Base-by-base conservation (phyloP, 495 filamentous ascomycete species). In the Penicillium egyptiacum region DNA sequence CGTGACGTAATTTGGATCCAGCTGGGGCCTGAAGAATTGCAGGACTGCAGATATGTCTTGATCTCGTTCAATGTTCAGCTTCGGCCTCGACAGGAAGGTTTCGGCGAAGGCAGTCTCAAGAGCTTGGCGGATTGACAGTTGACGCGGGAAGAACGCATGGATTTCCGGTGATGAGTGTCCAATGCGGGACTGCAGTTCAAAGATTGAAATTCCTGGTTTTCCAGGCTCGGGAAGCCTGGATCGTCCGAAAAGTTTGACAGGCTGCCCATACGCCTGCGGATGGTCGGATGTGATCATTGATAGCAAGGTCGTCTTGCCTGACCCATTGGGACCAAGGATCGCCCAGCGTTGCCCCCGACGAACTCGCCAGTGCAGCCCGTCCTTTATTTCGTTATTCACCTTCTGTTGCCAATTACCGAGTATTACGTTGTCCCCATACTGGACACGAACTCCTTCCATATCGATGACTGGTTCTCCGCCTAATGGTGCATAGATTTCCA, bases 201-300 rank as follows among this genome's bases (percentile, higher is more conserved):
- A 96, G 53, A 96, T 85, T 4, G 91, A 94, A 26, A 96, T 83
- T 1, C 90, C 92, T 0, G 82, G 83, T 48, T 83, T 64, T 14
- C 88, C 91, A 0, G 78, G 79, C 48, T 86, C 81, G 1, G 92
- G 91, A 3, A 96, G 80, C 9, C 94, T 83, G 43, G 86, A 86
- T 22, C 86, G 85, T 2, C 91, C 90, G 60, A 98, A 96, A 37
- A 96, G 75, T 58, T 83, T 84, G 48, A 98, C 87, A 16, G 92
- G 92, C 23, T 89, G 82, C 3, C 90, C 90, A 69, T 98, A 98
- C 2, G 92, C 83, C 69, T 96, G 92, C 0, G 94, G 94, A 59
- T 98, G 94, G 66, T 98, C 94, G 4, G 92, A 96, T 35, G 90
- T 94, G 59, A 98, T 88, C 14, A 98, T 77, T 2, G 92, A 94